A percentile compares a stretch with the other conserved stretches of the same genome.
These are phyloP conservation scores for Ceriops zippeliana DNA, from an alignment of 345 rosid species.

Conservation along the genomic window DNA sequence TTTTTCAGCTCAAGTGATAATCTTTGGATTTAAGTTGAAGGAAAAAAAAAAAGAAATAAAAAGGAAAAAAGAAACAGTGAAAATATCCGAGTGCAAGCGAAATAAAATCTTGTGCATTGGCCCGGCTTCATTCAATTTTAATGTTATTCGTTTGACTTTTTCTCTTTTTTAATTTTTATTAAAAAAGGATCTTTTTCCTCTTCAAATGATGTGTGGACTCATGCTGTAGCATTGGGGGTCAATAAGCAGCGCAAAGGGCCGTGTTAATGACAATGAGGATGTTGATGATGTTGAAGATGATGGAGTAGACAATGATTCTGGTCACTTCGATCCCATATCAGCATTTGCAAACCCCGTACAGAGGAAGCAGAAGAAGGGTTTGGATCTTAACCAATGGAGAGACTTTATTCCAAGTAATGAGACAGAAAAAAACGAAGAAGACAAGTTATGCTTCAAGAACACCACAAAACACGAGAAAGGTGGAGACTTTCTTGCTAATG, in stretches of 20 bases:
- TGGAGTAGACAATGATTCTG: constrained; percentile 21
- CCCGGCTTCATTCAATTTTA: no score
- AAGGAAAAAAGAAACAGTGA: no score
- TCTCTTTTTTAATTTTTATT: background rate
- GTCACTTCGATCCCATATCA: constrained; percentile 34
- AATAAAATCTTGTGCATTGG: no score
- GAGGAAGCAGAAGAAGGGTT: constrained; percentile 58
- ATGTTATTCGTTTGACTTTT: background rate
- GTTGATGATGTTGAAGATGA: constrained; percentile 38
- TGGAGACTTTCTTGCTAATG: constrained; percentile 9
- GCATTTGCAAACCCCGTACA: constrained; percentile 63
- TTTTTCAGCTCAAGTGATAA: background rate
- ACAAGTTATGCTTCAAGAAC: constrained; percentile 12
- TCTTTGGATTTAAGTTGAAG: background rate
- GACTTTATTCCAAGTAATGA: constrained; percentile 32
- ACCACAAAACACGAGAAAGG: constrained; percentile 15
- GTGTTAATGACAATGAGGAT: constrained; percentile 12
- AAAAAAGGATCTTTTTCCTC: background rate
- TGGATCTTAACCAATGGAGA: constrained; percentile 55
- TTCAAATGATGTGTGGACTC: constrained; percentile 1
- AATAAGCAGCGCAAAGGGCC: constrained; percentile 14
- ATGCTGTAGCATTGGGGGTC: constrained; percentile 64
- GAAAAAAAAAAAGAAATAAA: no score
- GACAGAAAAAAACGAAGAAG: constrained; percentile 15
- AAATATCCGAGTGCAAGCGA: no score